phyloP scores from a whole-genome alignment of 805 yeast species.

The Wickerhamomyces chambardii region DNA sequence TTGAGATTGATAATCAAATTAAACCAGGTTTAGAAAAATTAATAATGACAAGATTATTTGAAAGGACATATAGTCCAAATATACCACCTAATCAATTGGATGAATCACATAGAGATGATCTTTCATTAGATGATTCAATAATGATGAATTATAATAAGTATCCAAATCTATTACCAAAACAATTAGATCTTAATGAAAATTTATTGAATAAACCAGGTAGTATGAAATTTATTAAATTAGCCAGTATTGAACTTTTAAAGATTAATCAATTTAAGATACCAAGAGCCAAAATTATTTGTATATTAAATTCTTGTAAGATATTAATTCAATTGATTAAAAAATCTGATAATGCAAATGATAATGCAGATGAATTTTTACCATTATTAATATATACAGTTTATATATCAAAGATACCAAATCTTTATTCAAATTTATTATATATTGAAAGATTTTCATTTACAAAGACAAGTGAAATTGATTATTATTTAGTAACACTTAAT shows the following conservation, averaged over 20 bases:
- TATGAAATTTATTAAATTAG: conserved; percentile 50
- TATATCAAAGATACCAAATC: conserved; percentile 51
- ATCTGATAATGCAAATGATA: conserved; percentile 52
- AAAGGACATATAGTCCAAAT: conserved; percentile 72
- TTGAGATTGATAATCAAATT: conserved; percentile 53
- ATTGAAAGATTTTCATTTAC: conserved; percentile 78
- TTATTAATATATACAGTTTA: conserved; percentile 71
- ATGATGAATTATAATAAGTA: conserved; percentile 47
- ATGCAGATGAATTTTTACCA: conserved; percentile 95
- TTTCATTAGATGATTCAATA: conserved; percentile 48
- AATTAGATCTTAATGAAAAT: conserved; percentile 64
- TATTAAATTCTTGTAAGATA: conserved; percentile 86
- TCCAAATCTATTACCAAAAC: conserved; percentile 44
- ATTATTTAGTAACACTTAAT: conserved; percentile 82
- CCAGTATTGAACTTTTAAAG: conserved; percentile 67
- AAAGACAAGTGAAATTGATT: conserved; percentile 81
- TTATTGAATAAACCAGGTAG: conserved; percentile 30
- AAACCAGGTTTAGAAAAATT: conserved; percentile 90
- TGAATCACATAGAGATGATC: conserved; percentile 52
- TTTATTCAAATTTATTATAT: conserved; percentile 76
- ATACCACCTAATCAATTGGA: conserved; percentile 36
- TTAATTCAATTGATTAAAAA: conserved; percentile 81
- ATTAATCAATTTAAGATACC: conserved; percentile 86
- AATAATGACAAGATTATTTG: conserved; percentile 79
- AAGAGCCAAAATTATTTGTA: conserved; percentile 86